Evolutionary conservation across 164 flowering plant genomes (phyloP).

Genomic region (Dillenia suffruticosa): DNA sequence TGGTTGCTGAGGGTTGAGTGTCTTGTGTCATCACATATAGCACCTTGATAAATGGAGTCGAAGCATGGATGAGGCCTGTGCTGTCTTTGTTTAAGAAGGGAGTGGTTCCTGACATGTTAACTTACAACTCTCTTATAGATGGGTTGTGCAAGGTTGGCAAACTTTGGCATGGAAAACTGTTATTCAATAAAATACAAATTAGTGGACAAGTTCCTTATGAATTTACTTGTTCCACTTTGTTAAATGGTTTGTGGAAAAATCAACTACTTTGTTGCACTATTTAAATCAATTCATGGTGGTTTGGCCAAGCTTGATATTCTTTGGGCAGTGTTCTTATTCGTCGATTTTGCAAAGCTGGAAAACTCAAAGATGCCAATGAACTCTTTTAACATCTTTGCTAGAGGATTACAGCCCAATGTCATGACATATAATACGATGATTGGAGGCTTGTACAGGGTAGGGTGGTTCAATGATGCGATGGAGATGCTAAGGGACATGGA

Average conservation of each 20-base stretch:
- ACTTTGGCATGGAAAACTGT: too few relatives aligned
- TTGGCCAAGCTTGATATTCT: constrained; percentile 4
- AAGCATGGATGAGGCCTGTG: too few relatives aligned
- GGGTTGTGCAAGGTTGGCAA: too few relatives aligned
- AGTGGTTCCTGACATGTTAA: too few relatives aligned
- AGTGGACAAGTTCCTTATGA: too few relatives aligned
- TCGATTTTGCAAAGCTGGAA: constrained; percentile 13
- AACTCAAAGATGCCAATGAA: constrained; percentile 12
- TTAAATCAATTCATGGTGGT: constrained; percentile 3
- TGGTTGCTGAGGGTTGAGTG: too few relatives aligned
- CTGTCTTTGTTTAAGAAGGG: too few relatives aligned
- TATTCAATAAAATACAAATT: too few relatives aligned
- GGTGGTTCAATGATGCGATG: constrained; percentile 11
- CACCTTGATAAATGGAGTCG: too few relatives aligned
- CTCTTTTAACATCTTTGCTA: constrained; percentile 8
- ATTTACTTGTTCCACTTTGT: not conserved
- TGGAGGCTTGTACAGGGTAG: constrained; percentile 12
- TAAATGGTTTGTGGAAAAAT: constrained; percentile 19
- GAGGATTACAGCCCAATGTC: constrained; percentile 12
- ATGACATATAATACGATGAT: constrained; percentile 17
- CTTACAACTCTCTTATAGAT: not conserved
- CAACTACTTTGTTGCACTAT: not conserved
- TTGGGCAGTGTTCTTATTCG: constrained; percentile 11
- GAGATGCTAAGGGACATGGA: constrained; percentile 15
- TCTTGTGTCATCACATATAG: too few relatives aligned